Evolutionary conservation across 495 filamentous ascomycete species (phyloP), one percentile per base, ranked within the genome.

Genomic region (Xylaria nigripes): DNA sequence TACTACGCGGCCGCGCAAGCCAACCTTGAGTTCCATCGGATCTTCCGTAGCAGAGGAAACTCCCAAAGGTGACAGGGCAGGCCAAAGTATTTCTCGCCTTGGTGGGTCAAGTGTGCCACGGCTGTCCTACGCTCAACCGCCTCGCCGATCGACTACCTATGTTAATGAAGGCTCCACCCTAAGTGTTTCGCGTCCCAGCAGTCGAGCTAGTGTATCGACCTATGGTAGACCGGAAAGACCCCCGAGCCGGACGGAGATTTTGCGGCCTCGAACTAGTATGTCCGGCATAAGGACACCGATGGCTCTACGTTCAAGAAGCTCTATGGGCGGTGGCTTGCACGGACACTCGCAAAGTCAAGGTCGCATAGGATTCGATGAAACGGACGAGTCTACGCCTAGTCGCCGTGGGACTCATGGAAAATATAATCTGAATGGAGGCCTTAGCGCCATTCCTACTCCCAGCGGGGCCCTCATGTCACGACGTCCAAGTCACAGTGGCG

Each of bases 1-100:
- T 54, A 90, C 89, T 0, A 81, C 92, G 61, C 82, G 90, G 21
- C 84, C 83, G 59, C 80, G 78, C 57, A 86, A 85, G 64, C 77
- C 80, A 54, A 89, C 81, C 56, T 76, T 79, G 44, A 83, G 80
- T 41, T 86, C 83, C 57, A 83, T 75, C n/a, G 78, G 78, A 21
- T 82, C 84, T 2, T 73, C 55, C 47, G 54, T 63, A 57, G 63
- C 65, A 56, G 70, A 74, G 53, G 71, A 68, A 46, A 68, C 62
- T 24, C 67, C 63, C 48, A 61, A 40, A 15, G 19, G 12, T 10
- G 18, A 23, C 0, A 41, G 54, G 12, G 61, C 61, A 65, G 71
- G 59, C 72, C 83, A 71, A 61, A 70, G 76, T 65, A 70, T 74
- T 48, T 67, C 68, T 29, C 72, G 73, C 62, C 70, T 78, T 57